Base-by-base conservation (phyloP, 2,329 filamentous ascomycete genomes). In the Rosellinia necatrix region DNA sequence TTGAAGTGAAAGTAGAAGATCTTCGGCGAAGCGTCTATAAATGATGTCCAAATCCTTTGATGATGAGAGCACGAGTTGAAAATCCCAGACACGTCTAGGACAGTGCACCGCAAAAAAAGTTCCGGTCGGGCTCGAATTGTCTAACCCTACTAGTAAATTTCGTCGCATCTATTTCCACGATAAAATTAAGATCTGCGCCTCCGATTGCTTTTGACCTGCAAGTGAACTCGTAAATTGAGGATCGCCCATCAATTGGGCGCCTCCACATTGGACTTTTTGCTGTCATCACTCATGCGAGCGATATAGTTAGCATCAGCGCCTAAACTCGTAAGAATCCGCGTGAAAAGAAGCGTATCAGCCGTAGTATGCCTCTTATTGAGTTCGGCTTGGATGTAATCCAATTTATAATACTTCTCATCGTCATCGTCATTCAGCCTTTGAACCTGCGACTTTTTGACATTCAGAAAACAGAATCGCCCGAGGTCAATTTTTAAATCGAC, bases 41-140 rank as follows among this genome's bases (percentile, higher is more conserved):
- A 21, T 30, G n/a, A 62, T 46, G 1, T 53, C 46, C 22, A 70
- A 40, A 47, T 66, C 42, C 15, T 57, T 53, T 19, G 59, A 55
- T 22, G 49, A 56, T 0, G 62, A 58, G 8, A 71, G 44, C 2
- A 53, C 44, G 12, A 69, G 43, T 43, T 58, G 55, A 35, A 71
- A 68, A 46, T 71, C 70, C 63, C 67, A 71, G 6, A 52, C 41
- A 1, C 65, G 62, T 35, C 66, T 63, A 12, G 64, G 61, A 49
- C 69, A 70, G 40, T 70, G 63, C 6, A 70, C 60, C 8, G 61
- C 63, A 30, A 70, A 56, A n/a, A 24, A 34, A 58, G n/a, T 49
- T 60, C 6, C 53, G 40, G 2, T 60, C 55, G 1, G 48, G 34
- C 2, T 46, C 40, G 13, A 54, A 42, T 2, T 49, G 46, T 25